Evolutionary conservation across 2,329 filamentous ascomycete species (phyloP), one percentile per base, ranked within the genome.

Genomic region (Penicillium thymicola): DNA sequence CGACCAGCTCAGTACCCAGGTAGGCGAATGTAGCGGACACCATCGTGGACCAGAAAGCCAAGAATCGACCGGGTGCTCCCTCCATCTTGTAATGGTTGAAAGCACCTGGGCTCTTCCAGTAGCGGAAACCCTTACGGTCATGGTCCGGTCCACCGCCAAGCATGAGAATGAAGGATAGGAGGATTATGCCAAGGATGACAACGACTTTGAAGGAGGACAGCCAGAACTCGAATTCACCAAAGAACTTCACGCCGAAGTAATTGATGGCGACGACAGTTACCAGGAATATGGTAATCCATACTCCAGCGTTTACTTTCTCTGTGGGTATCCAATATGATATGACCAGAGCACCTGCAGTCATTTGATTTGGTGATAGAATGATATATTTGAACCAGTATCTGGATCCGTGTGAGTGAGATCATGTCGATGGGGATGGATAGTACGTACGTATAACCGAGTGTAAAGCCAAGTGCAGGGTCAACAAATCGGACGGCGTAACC

Each of bases 311-410:
- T 54, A 93, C 80, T 43, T 75, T 78, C 0, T 88, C 82, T 28
- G 83, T 76, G 1, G 79, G 71, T 11, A 90, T 76, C 90, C 91
- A 95, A 67, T 86, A 92, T 64, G 88, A 85, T 56, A 95, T 88
- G 55, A 93, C 88, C 37, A 95, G 75, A 5, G 89, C 84, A n/a
- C 83, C 85, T 28, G 90, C 90, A 0, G 90, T 94, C 38, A 95
- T 78, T 71, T 95, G 90, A 68, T 94, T 94, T 1, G 91, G 90
- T 1, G 89, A 92, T 48, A 89, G 83, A 67, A 95, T 92, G 70
- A 94, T 89, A 72, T 94, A 94, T 70, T 84, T 92, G 75, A 86
- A 82, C 82, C 85, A 89, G 64, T 75, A 77, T 32, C 73, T 76
- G 58, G 37, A 38, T 40, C 18, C 1, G 9, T 30, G 65, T 58